Conservation (phyloP, 2,329 filamentous ascomycete species). For the Metarhizium guizhouense region DNA sequence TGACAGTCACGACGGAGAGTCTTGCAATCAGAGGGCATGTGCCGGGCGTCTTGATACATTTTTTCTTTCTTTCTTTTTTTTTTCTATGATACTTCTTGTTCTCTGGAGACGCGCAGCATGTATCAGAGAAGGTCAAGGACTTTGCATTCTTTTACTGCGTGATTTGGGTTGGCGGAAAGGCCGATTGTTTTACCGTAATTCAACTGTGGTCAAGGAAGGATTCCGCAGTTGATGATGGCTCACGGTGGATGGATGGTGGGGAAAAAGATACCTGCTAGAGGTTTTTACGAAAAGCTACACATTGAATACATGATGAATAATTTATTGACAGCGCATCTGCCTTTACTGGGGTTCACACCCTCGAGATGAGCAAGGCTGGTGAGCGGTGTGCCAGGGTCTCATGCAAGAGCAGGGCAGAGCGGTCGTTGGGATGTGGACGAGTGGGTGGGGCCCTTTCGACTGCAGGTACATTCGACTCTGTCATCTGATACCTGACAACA, state of each 20-base stretch:
- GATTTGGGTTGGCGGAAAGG: neutral
- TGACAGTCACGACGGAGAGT: neutral
- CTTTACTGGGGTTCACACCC: neutral
- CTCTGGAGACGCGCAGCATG: neutral
- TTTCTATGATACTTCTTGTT: neutral
- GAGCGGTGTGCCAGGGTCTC: neutral
- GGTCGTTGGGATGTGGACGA: too few relatives aligned
- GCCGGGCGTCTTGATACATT: neutral
- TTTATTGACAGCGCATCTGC: neutral
- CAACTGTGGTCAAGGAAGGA: neutral
- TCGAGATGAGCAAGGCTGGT: neutral
- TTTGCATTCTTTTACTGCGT: neutral
- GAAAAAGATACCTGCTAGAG: neutral
- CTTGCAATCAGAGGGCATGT: neutral
- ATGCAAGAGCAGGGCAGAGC: neutral
- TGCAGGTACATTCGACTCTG: too few relatives aligned
- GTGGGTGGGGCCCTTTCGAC: too few relatives aligned
- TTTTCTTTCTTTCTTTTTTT: neutral
- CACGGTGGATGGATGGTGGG: neutral
- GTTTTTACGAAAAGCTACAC: neutral
- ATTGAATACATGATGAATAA: neutral
- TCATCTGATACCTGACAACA: too few relatives aligned
- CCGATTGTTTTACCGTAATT: neutral
- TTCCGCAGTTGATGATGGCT: neutral
- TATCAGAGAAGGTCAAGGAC: neutral